These are phyloP conservation scores for Annulohypoxylon nitens DNA, from an alignment of 495 filamentous ascomycete species.

Conservation along the genomic window DNA sequence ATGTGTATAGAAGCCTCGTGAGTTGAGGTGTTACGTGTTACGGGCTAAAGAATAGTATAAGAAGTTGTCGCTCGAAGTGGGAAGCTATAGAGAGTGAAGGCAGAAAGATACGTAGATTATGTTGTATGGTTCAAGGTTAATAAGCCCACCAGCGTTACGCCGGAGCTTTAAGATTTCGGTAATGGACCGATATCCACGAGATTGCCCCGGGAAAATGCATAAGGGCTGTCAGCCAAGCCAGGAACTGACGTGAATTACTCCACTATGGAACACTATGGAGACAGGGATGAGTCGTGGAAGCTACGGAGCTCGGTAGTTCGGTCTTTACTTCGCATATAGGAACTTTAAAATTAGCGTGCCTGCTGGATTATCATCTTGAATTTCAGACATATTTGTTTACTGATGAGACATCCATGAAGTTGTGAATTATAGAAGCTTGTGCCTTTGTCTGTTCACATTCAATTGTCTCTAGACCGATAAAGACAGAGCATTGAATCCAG, in stretches of 20 bases:
- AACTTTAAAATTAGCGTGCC: slow-evolving; percentile 2
- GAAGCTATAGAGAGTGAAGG: slow-evolving; percentile 3
- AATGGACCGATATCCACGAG: slow-evolving; percentile 23
- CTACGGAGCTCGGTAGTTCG: slow-evolving; percentile 27
- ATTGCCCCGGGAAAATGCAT: slow-evolving; percentile 39
- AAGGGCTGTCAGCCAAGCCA: slow-evolving; percentile 42
- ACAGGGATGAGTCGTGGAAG: slow-evolving; percentile 16
- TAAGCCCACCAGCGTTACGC: slow-evolving; percentile 37
- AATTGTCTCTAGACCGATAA: neutral
- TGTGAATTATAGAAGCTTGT: neutral
- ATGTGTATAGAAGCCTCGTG: slow-evolving; percentile 36
- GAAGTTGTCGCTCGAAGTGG: neutral
- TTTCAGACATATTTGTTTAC: neutral
- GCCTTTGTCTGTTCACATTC: neutral
- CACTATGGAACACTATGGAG: slow-evolving; percentile 8
- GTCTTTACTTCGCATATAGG: slow-evolving; percentile 20
- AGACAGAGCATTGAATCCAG: neutral
- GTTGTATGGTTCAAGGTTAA: slow-evolving; percentile 16
- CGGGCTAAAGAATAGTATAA: slow-evolving; percentile 11
- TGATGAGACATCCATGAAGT: neutral
- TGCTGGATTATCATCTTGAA: neutral
- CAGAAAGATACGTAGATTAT: slow-evolving; percentile 11
- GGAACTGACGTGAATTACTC: slow-evolving; percentile 29
- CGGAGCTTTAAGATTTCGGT: slow-evolving; percentile 37
- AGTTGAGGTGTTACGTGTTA: slow-evolving; percentile 21